phyloP scores from a whole-genome alignment of 176 grass and related monocot genomes.

The Ampelocalamus luodianensis region DNA sequence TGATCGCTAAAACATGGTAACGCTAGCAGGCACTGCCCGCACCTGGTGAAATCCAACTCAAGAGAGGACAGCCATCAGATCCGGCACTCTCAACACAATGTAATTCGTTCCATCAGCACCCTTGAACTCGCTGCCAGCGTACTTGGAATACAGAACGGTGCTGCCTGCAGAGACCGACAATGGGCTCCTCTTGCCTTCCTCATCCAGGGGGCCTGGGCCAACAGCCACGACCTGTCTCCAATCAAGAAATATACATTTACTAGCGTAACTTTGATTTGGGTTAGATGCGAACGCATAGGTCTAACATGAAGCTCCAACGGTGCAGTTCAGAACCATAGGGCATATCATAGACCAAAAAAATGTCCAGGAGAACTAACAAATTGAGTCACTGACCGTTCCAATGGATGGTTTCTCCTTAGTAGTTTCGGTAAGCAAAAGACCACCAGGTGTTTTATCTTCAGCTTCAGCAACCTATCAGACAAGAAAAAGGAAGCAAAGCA shows the following conservation, averaged over 20 bases:
- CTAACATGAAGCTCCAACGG: conserved; percentile 22
- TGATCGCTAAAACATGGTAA: background rate
- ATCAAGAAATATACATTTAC: background rate
- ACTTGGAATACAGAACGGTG: conserved; percentile 77
- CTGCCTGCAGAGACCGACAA: conserved; percentile 52
- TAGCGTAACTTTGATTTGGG: background rate
- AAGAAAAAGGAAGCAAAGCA: background rate
- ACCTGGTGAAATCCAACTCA: conserved; percentile 24
- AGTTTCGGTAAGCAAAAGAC: conserved; percentile 67
- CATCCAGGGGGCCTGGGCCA: conserved; percentile 62
- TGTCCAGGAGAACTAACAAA: background rate
- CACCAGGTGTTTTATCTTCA: conserved; percentile 78
- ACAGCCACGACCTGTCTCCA: conserved; percentile 59
- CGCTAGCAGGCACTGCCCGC: background rate
- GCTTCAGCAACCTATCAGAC: conserved; percentile 67
- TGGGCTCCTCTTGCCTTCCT: conserved; percentile 66
- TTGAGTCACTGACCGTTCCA: conserved; percentile 60
- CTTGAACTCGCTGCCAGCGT: conserved; percentile 77
- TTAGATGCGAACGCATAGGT: background rate
- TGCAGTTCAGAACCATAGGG: background rate
- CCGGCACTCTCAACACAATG: conserved; percentile 63
- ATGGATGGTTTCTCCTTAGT: conserved; percentile 82
- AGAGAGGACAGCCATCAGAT: conserved; percentile 80
- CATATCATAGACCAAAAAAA: background rate
- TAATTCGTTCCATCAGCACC: conserved; percentile 60